Evolutionary conservation across 495 filamentous ascomycete species (phyloP).

Genomic region (Hypoxylon trugodes): DNA sequence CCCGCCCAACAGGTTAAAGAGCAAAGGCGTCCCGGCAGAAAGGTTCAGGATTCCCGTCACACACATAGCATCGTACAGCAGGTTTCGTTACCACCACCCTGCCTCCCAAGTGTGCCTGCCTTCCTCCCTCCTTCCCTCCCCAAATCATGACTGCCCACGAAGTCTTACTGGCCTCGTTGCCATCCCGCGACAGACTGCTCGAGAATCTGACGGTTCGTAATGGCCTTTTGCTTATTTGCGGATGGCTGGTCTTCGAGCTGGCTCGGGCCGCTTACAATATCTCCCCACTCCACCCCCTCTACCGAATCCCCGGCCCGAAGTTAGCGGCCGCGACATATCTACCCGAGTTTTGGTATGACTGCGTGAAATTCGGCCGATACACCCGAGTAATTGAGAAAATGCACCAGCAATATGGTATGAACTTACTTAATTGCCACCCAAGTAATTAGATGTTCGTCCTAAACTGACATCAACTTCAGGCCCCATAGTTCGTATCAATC

Average conservation of each 20-base stretch:
- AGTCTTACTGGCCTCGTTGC: neutral
- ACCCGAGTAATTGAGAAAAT: constrained; percentile 55
- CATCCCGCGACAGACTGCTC: neutral
- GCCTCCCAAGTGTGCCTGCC: neutral
- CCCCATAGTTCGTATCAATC: constrained; percentile 48
- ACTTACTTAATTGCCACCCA: neutral
- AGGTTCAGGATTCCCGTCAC: too few relatives aligned
- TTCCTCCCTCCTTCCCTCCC: too few relatives aligned
- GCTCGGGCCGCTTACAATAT: constrained; percentile 43
- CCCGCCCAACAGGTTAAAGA: too few relatives aligned
- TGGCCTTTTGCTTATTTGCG: constrained; percentile 17
- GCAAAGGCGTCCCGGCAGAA: too few relatives aligned
- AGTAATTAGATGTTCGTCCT: neutral
- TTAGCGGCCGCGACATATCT: constrained; percentile 55
- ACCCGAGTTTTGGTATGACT: constrained; percentile 62
- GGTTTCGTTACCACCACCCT: neutral
- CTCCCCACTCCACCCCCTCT: constrained; percentile 46
- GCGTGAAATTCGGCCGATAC: constrained; percentile 54
- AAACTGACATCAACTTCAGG: constrained; percentile 28
- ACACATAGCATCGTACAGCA: neutral
- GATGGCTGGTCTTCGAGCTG: constrained; percentile 41
- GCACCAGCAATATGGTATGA: constrained; percentile 55
- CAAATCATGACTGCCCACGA: neutral
- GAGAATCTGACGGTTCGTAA: neutral
- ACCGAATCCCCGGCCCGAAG: constrained; percentile 58